Evolutionary conservation across 1,139 yeast species (phyloP), one percentile per base, ranked within the genome.

Genomic region (Sugiyamaella neomexicana): DNA sequence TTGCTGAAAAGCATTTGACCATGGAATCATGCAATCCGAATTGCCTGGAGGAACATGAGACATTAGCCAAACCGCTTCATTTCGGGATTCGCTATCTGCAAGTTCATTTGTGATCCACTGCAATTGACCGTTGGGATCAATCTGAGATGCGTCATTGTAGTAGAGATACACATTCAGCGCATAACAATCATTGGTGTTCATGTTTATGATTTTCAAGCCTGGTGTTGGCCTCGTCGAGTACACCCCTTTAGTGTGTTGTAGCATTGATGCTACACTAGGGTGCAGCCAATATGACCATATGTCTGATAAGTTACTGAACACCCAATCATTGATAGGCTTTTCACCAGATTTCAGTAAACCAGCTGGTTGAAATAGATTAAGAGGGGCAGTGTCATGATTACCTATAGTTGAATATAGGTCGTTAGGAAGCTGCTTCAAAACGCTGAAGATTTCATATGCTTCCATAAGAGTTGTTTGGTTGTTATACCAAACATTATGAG

Each of bases 341-440:
- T 72, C 77, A 2, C 80, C 79, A 31, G 78, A 73, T 39, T 69
- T 64, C 55, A 76, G 71, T 44, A 85, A 87, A 1, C 89, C 85
- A 54, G 82, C 67, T 67, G 85, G 89, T 15, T 85, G 86, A 64
- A 83, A 84, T 20, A 48, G 15, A 29, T 53, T 53, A 1, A 53
- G 37, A 15, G 90, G 90, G 74, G 80, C 84, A 16, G 85, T 80
- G 64, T 85, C 90, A 67, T 85, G 90, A 68, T 85, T 85, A 15
- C 91, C 90, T 61, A 85, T 71, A 31, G 80, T 81, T 10, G 89
- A 78, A 64, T 73, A 83, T 12, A 85, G 80, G 2, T 88, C 85
- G 16, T 81, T 68, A 8, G 52, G 46, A 38, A 53, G n/a, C 16
- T 36, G 40, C 20, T 53, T 53, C 25, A 53, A 41, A 1, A 41